Evolutionary conservation across 768 basidiomycete species (phyloP), one percentile per base, ranked within the genome.

Genomic region (Tricholoma terreum): DNA sequence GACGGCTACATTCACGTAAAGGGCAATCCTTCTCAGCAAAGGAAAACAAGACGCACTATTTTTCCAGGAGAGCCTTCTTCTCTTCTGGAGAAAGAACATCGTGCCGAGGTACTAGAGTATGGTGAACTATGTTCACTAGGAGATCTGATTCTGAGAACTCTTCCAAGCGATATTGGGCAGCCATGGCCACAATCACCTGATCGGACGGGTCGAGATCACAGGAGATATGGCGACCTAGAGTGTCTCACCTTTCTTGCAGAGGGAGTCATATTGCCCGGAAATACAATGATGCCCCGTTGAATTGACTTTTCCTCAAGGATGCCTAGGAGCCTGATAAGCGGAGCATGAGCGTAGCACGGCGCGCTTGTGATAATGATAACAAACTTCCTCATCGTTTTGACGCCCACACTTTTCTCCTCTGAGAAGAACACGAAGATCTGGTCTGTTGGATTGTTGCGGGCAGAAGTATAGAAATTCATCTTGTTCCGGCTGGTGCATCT

Each of bases 361-460:
- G 30, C 24, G 30, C 21, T 34, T 45, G 2, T 19, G 35, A 48
- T 50, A 15, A 21, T 24, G 40, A 30, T 21, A 21, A 79, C 89
- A 54, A 71, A 97, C 96, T 94, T 96, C 77, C 94, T 80, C 93
- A 98, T 98, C 3, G 94, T 93, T 73, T 97, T 96, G 43, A 98
- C 94, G 58, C 94, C 92, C 6, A 98, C 97, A 66, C 92, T 93
- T 71, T 79, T 84, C 73, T 98, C 97, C 46, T 95, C 94, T n/a
- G 93, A 87, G 74, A 96, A 99, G 71, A 91, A 98, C 17, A 98
- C 79, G 65, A 92, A 98, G 65, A 99, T 92, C 71, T 91, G 89
- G 65, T 94, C 87, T 8, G 75, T 72, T 22, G 84, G 77, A 63
- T 90, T 87, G 11, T 77, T 74, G 57, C 77, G 76, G 14, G 85